Conservation (phyloP, 2,329 filamentous ascomycete species). For the Aaosphaeria arxii region DNA sequence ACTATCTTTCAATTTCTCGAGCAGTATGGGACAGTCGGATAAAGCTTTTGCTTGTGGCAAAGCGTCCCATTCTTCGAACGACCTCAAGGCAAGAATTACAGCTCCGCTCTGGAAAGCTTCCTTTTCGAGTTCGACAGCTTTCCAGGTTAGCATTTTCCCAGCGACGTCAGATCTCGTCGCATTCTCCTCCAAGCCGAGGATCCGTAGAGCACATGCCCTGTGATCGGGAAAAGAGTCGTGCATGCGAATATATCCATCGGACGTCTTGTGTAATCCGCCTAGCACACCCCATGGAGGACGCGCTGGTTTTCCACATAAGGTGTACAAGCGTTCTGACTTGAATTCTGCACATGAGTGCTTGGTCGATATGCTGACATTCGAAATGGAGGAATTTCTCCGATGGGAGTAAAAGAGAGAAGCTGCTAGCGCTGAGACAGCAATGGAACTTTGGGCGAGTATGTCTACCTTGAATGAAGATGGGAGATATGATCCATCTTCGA, state of each 20-base stretch:
- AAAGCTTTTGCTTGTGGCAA: constrained; percentile 47
- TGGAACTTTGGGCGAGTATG: constrained; percentile 51
- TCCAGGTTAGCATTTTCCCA: constrained; percentile 39
- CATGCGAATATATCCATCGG: constrained; percentile 53
- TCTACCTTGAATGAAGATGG: constrained; percentile 56
- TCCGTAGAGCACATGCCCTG: constrained; percentile 39
- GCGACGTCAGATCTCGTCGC: constrained; percentile 41
- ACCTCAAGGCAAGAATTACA: constrained; percentile 51
- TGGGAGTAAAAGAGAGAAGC: constrained; percentile 47
- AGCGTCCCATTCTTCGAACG: constrained; percentile 51
- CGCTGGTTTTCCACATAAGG: constrained; percentile 38
- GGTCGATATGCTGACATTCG: constrained; percentile 42
- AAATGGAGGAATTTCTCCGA: constrained; percentile 25
- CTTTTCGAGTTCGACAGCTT: constrained; percentile 48
- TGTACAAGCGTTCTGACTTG: constrained; percentile 51
- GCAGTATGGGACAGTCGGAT: constrained; percentile 45
- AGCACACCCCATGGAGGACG: constrained; percentile 42
- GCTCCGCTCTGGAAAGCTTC: constrained; percentile 40
- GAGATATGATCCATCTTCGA: constrained; percentile 24
- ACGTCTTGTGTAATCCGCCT: constrained; percentile 51
- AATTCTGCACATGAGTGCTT: constrained; percentile 53
- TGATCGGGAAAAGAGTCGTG: constrained; percentile 57
- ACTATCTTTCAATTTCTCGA: constrained; percentile 34
- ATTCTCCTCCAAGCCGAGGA: constrained; percentile 40
- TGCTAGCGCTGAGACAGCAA: constrained; percentile 50